Evolutionary conservation across 768 basidiomycete species (phyloP).

Genomic region (Lactifluus pinguis): DNA sequence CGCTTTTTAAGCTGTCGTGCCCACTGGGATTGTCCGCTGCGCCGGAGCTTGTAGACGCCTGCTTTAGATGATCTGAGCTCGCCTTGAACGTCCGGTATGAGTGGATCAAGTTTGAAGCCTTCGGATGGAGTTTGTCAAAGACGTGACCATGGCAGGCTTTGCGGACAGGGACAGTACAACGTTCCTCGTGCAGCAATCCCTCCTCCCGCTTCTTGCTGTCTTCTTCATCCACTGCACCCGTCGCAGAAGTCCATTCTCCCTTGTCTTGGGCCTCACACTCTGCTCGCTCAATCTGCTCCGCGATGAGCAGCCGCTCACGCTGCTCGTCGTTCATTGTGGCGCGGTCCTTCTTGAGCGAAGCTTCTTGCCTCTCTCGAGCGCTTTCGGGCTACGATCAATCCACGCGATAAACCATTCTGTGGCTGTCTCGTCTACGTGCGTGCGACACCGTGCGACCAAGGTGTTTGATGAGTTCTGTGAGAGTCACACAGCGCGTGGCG

Average conservation of each 20-base stretch:
- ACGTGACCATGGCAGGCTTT: slow-evolving; percentile 35
- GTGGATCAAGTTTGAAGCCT: slow-evolving; percentile 52
- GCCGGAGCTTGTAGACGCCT: slow-evolving; percentile 29
- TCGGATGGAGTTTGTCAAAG: slow-evolving; percentile 28
- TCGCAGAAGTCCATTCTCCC: slow-evolving; percentile 23
- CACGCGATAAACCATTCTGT: slow-evolving; percentile 97
- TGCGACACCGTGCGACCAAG: slow-evolving; percentile 77
- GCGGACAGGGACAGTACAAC: slow-evolving; percentile 64
- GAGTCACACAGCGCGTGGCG: slow-evolving; percentile 92
- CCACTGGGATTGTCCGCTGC: slow-evolving; percentile 36
- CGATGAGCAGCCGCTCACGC: slow-evolving; percentile 79
- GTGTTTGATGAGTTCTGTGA: slow-evolving; percentile 91
- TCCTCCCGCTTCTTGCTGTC: slow-evolving; percentile 31
- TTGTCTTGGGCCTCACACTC: slow-evolving; percentile 37
- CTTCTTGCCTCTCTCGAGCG: slow-evolving; percentile 81
- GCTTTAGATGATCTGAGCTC: slow-evolving; percentile 70
- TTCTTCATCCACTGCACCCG: slow-evolving; percentile 24
- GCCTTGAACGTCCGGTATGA: slow-evolving; percentile 46
- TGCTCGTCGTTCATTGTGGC: slow-evolving; percentile 90
- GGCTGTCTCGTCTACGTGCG: slow-evolving; percentile 94
- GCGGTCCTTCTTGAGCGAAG: slow-evolving; percentile 85
- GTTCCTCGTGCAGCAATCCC: slow-evolving; percentile 64
- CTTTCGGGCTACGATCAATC: slow-evolving; percentile 95
- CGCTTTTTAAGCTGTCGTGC: slow-evolving; percentile 5
- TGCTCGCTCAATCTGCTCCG: slow-evolving; percentile 92